Evolutionary conservation across 225 moss, liverwort and hornwort genomes (phyloP).

Genomic region (Pseudoscleropodium purum): DNA sequence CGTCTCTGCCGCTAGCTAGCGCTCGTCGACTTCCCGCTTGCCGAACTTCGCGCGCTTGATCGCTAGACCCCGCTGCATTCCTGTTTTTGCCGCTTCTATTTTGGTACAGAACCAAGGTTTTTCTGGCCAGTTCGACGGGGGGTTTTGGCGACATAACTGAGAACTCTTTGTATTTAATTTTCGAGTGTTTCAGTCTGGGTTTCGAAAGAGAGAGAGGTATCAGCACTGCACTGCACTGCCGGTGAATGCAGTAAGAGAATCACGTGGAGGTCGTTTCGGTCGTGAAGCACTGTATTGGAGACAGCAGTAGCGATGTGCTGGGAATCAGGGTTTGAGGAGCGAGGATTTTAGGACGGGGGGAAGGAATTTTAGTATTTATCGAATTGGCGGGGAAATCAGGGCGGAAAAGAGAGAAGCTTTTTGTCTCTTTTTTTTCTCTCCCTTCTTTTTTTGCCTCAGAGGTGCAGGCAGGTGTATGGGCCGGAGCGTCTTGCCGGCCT

Average conservation of each 20-base stretch:
- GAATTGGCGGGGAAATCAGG: neutral
- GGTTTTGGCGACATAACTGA: neutral
- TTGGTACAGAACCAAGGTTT: neutral
- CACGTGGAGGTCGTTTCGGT: neutral
- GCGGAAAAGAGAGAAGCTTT: neutral
- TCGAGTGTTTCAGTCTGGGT: neutral
- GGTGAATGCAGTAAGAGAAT: slow-evolving; percentile 3
- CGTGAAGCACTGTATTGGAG: neutral
- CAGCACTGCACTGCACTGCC: neutral
- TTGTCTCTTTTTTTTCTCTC: too few species aligned
- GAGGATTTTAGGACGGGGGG: slow-evolving; percentile 1
- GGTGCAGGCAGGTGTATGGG: slow-evolving; percentile 15
- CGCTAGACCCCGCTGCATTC: neutral
- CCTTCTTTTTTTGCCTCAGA: neutral
- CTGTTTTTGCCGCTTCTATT: neutral
- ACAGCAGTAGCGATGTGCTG: neutral
- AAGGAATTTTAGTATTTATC: neutral
- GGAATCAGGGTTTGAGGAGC: slow-evolving; percentile 29
- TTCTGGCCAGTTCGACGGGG: neutral
- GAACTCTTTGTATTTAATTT: neutral
- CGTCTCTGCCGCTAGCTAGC: neutral
- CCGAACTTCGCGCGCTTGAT: neutral
- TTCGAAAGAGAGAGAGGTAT: neutral
- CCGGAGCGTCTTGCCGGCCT: slow-evolving; percentile 28
- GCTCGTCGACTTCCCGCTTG: slow-evolving; percentile 4